Conservation (phyloP, 164 flowering plant species). For the Stephania cephalantha region DNA sequence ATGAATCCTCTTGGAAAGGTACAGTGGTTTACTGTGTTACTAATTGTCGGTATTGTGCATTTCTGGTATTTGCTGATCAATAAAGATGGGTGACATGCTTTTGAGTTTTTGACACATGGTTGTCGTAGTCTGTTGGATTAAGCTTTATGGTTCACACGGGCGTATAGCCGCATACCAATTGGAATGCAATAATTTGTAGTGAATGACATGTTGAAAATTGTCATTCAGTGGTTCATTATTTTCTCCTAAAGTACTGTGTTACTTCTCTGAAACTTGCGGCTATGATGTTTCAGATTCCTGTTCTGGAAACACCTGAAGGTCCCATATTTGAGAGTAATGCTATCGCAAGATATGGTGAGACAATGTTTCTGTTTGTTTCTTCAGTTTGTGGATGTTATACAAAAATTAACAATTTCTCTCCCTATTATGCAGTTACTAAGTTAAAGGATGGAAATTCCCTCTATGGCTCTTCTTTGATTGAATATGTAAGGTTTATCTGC, state of each 20-base stretch:
- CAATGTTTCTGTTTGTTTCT: not conserved
- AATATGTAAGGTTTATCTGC: conserved; percentile 43
- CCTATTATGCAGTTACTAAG: conserved; percentile 51
- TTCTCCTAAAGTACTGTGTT: not conserved
- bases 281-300: conserved; percentile 46
- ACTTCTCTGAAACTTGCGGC: not conserved
- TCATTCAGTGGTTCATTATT: too few species aligned
- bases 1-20: conserved; percentile 90
- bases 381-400: not conserved
- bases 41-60: too few species aligned
- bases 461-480: conserved; percentile 60
- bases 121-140: too few species aligned
- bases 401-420: not conserved
- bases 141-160: too few species aligned
- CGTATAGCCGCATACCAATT: too few species aligned
- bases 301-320: conserved; percentile 73
- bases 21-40: too few species aligned
- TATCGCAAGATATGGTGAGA: conserved; percentile 69
- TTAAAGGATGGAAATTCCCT: conserved; percentile 57
- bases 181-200: too few species aligned
- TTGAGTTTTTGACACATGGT: too few species aligned
- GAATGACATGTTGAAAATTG: too few species aligned
- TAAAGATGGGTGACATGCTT: too few species aligned
- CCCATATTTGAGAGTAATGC: conserved; percentile 79
- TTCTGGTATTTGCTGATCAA: too few species aligned